A percentile compares a stretch with the other conserved stretches of the same genome.
phyloP scores from a whole-genome alignment of 2,329 filamentous ascomycete genomes.

The Trichoderma koningiopsis region DNA sequence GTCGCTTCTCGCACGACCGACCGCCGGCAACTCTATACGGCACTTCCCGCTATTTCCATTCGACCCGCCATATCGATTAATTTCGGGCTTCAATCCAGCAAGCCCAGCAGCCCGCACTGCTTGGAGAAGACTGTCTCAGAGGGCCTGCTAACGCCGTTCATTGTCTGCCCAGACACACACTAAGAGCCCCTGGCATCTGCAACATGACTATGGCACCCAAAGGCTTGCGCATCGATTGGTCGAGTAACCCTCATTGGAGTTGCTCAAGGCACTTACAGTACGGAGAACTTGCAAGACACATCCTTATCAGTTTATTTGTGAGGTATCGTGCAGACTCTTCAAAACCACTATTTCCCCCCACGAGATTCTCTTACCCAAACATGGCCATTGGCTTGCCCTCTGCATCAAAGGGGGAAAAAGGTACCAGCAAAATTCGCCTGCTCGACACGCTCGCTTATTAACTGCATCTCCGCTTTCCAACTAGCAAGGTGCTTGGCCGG shows the following conservation, averaged over 20 bases:
- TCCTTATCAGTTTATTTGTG: neutral
- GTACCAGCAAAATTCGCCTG: neutral
- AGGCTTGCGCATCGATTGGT: neutral
- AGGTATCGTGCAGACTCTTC: neutral
- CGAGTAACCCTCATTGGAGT: neutral
- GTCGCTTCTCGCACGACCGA: neutral
- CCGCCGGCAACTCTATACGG: neutral
- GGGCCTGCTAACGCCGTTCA: neutral
- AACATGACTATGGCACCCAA: constrained; percentile 11
- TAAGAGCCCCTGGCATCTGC: constrained; percentile 18
- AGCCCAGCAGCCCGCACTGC: neutral
- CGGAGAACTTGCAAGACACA: neutral
- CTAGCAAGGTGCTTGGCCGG: neutral
- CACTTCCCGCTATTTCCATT: constrained; percentile 6
- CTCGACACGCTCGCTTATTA: neutral
- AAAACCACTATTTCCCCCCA: neutral
- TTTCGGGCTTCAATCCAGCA: neutral
- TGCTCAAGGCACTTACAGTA: neutral
- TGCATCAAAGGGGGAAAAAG: neutral
- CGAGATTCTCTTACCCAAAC: neutral
- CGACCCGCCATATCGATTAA: neutral
- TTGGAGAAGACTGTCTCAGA: constrained; percentile 10
- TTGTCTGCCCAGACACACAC: neutral
- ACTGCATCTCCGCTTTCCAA: neutral
- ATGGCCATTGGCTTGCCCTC: neutral